These are phyloP conservation scores for Quercus cerris DNA, from an alignment of 306 rosid genomes.

Conservation along the genomic window DNA sequence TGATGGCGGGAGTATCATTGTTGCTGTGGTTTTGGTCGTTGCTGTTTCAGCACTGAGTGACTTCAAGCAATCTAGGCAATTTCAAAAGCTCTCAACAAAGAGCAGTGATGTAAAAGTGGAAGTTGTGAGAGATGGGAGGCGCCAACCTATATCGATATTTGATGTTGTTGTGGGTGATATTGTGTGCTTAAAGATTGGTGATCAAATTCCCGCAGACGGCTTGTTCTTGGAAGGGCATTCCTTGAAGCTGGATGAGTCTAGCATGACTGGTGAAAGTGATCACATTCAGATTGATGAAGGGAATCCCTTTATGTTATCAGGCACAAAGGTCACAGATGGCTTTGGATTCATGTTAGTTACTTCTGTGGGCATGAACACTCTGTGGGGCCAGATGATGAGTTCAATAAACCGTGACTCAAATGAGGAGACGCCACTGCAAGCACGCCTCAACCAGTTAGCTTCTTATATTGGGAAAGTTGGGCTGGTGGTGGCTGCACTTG, in stretches of 20 bases:
- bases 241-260: conserved; percentile 23
- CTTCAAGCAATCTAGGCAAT: conserved; percentile 26
- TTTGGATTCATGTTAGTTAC: conserved; percentile 24
- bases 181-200: conserved; percentile 23
- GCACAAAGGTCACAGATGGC: conserved; percentile 27
- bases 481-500: conserved; percentile 11
- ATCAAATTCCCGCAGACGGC: conserved; percentile 23
- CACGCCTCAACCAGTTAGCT: conserved; percentile 19
- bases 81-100: conserved; percentile 21
- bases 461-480: conserved; percentile 20
- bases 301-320: conserved; percentile 20
- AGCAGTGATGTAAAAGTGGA: conserved; percentile 12
- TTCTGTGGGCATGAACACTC: conserved; percentile 23
- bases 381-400: conserved; percentile 30
- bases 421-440: conserved; percentile 19
- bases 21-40: conserved; percentile 11
- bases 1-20: conserved; percentile 27
- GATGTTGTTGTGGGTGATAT: conserved; percentile 20
- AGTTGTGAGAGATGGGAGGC: conserved; percentile 20
- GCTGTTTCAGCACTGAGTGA: conserved; percentile 13
- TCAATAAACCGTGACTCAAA: conserved; percentile 4
- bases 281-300: conserved; percentile 1
- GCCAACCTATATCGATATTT: conserved; percentile 6
- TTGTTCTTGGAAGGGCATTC: conserved; percentile 21
- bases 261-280: conserved; percentile 28